Percentiles rank a stretch among this genome's conserved stretches.
Conservation (phyloP, 1,139 yeast genomes). For the Trichomonascaceae sp. region DNA sequence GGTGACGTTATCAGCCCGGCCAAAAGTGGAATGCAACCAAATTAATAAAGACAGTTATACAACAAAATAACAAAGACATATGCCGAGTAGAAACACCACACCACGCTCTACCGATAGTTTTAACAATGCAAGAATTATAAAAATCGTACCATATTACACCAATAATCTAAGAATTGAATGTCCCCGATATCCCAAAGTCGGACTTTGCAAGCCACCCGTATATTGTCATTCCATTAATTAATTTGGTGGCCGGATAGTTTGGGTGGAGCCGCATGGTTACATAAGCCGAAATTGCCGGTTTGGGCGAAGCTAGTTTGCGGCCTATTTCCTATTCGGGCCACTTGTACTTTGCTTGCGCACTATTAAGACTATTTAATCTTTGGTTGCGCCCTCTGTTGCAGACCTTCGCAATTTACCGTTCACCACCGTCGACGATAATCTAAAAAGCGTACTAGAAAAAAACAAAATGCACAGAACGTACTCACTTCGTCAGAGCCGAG, state of each 20-base stretch:
- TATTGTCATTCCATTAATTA: neutral
- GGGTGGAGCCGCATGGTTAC: neutral
- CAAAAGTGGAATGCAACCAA: neutral
- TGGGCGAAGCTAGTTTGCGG: slow-evolving; percentile 3
- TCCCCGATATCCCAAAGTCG: neutral
- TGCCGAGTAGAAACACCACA: neutral
- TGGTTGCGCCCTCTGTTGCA: slow-evolving; percentile 4
- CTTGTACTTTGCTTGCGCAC: slow-evolving; percentile 6
- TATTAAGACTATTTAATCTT: slow-evolving; percentile 7
- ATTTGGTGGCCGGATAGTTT: neutral
- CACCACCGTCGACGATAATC: neutral
- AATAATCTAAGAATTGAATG: neutral
- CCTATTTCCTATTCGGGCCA: slow-evolving; percentile 7
- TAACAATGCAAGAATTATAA: neutral
- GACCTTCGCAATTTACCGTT: slow-evolving; percentile 2
- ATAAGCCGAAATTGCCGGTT: neutral
- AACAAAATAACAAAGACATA: neutral
- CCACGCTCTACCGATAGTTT: neutral
- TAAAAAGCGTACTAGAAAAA: neutral
- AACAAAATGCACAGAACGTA: slow-evolving; percentile 92
- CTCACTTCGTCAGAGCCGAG: slow-evolving; percentile 89
- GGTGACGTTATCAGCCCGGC: neutral
- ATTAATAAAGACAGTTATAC: neutral
- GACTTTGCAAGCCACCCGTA: neutral
- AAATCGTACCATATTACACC: neutral